Conservation (phyloP, 371 early-diverging fungal genomes). For the Mortierella sp. region DNA sequence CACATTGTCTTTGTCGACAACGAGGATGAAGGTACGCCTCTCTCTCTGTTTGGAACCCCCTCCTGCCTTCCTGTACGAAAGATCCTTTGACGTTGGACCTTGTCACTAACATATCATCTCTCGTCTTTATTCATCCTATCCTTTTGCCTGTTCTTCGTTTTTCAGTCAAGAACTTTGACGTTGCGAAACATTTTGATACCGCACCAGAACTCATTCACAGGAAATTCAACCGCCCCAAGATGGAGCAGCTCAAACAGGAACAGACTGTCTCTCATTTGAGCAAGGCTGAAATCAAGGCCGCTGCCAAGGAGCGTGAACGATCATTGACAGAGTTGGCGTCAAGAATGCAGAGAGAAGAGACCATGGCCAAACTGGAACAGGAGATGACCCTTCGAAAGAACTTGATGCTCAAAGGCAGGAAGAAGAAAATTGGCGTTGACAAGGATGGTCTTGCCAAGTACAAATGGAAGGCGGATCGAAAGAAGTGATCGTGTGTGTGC, state of each 20-base stretch:
- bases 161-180: constrained; percentile 70
- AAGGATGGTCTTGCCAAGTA: constrained; percentile 82
- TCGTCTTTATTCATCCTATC: background rate
- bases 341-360: constrained; percentile 82
- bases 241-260: constrained; percentile 63
- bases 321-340: constrained; percentile 76
- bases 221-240: constrained; percentile 81
- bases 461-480: constrained; percentile 92
- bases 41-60: no score
- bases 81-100: background rate
- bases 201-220: constrained; percentile 83
- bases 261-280: constrained; percentile 28
- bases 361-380: constrained; percentile 74
- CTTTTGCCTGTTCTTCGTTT: background rate
- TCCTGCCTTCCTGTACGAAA: no score
- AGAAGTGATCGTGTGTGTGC: constrained; percentile 62
- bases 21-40: constrained; percentile 71
- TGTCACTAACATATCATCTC: constrained; percentile 4
- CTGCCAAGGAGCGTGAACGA: constrained; percentile 62
- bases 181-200: constrained; percentile 84
- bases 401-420: constrained; percentile 85
- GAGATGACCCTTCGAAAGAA: constrained; percentile 85
- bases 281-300: constrained; percentile 53
- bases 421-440: constrained; percentile 86
- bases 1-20: constrained; percentile 93